Evolutionary conservation across 202 grass and related monocot genomes (phyloP), one percentile per base, ranked within the genome.

Genomic region (Panicum hallii): DNA sequence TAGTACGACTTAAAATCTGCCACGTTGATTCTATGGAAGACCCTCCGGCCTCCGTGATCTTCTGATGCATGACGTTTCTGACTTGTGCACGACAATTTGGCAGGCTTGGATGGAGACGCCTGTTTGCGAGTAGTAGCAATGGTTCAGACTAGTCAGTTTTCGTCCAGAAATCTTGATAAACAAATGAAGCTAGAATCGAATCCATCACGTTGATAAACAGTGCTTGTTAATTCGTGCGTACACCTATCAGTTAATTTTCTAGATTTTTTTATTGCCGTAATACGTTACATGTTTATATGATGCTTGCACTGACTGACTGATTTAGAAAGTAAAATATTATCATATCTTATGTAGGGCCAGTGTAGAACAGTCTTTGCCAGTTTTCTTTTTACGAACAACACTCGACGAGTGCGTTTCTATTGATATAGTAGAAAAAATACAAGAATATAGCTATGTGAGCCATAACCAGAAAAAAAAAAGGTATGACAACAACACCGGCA

Each of bases 251-350:
- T 69, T 68, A 6, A 1, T 17, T 67, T 7, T 19, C 2, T 54
- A 20, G 20, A 13, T 19, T 3, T 38, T 3, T 38, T 81, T 60
- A 23, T 7, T 32, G 23, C 15, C 12, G 10, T 19, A 19, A 74
- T 4, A 8, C 19, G 17, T 5, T 30, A 17, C 41, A 49, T 68
- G 41, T 44, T 8, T 9, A 62, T 15, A 36, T 30, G 44, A 15
- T 38, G 9, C 47, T 0, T 28, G 45, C 8, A n/a, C 1, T 83
- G 52, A 38, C 65, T 79, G 19, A 20, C 67, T 80, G 20, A n/a
- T 72, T 34, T 6, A 78, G 36, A 70, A 54, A 78, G 22, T 55
- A 83, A 34, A 78, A 12, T 78, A 64, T 32, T 63, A 19, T 40
- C 20, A 28, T 13, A 82, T 60, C 61, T 38, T 46, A 52, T 67